Evolutionary conservation across 768 basidiomycete genomes (phyloP).

Genomic region (Auricularia heimuer): DNA sequence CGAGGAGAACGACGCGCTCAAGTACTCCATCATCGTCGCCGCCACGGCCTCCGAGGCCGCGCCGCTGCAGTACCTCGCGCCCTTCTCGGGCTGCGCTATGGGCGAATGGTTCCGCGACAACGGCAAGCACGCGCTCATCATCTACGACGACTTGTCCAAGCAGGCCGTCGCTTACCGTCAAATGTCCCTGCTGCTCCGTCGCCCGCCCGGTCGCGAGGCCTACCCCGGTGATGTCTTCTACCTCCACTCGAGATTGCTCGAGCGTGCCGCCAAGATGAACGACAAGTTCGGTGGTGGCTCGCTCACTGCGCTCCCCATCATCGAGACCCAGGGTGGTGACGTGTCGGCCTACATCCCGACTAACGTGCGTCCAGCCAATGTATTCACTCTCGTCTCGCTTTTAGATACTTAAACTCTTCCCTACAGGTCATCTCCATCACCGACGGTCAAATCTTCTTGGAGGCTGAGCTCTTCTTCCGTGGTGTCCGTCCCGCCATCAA

Average conservation of each 20-base stretch:
- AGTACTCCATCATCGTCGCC: constrained; percentile 98
- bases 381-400: neutral
- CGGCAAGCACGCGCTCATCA: constrained; percentile 98
- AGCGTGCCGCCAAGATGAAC: constrained; percentile 99
- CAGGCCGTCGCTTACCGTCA: constrained; percentile 99
- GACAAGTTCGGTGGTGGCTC: constrained; percentile 98
- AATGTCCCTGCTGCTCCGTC: constrained; percentile 99
- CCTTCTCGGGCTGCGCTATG: constrained; percentile 99
- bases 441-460: constrained; percentile 99
- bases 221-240: constrained; percentile 99
- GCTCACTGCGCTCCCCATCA: constrained; percentile 96
- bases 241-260: constrained; percentile 98
- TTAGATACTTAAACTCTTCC: neutral
- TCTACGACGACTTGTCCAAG: constrained; percentile 99
- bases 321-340: constrained; percentile 99
- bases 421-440: constrained; percentile 98
- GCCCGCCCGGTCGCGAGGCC: constrained; percentile 99
- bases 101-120: constrained; percentile 99
- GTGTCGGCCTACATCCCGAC: constrained; percentile 99
- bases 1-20: constrained; percentile 99
- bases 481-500: constrained; percentile 99
- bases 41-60: constrained; percentile 99
- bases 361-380: constrained; percentile 43
- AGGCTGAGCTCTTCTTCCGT: constrained; percentile 99
- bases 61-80: constrained; percentile 97